These are phyloP conservation scores for Plasmodium gaboni DNA, from an alignment of 169 alveolate genomes.

Conservation along the genomic window DNA sequence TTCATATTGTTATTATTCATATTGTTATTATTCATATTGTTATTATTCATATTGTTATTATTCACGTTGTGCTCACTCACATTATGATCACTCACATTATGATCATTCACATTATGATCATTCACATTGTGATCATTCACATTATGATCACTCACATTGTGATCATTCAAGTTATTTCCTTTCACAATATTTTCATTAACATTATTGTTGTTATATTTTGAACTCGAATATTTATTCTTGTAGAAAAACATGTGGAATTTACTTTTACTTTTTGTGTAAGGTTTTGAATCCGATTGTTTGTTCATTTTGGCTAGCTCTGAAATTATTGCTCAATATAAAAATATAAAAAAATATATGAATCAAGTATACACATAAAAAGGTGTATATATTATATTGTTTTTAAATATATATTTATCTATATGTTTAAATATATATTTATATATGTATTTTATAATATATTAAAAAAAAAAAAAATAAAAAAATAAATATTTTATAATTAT, in stretches of 20 bases:
- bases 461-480: no score
- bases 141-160: background rate
- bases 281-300: conserved; percentile 28
- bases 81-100: background rate
- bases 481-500: no score
- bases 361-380: no score
- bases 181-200: background rate
- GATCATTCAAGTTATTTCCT: background rate
- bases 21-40: background rate
- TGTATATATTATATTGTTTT: no score
- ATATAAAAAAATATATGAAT: no score
- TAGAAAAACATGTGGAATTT: conserved; percentile 34
- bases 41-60: background rate
- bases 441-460: no score
- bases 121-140: background rate
- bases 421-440: no score
- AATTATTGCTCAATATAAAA: no score
- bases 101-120: conserved; percentile 4
- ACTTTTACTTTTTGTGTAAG: conserved; percentile 25
- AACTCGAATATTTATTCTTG: conserved; percentile 50
- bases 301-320: conserved; percentile 18
- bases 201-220: conserved; percentile 10
- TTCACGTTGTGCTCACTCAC: background rate
- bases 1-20: background rate
- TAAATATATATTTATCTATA: no score